A percentile compares a stretch with the other conserved stretches of the same genome.
phyloP scores from a whole-genome alignment of 2,329 filamentous ascomycete genomes.

The Proliferodiscus dingleyae region DNA sequence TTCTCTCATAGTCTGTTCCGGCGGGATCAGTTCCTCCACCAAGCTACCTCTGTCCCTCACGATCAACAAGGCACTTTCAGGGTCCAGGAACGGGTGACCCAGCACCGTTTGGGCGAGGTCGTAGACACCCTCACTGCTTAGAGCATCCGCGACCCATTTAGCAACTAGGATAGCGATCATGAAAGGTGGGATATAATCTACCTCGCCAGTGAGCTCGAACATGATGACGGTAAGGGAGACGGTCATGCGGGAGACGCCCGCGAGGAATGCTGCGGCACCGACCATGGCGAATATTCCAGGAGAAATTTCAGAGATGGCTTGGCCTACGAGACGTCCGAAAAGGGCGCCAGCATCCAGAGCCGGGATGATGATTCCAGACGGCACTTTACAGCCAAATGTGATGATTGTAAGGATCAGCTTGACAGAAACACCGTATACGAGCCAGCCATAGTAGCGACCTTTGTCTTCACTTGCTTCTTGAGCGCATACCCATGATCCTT shows the following conservation, averaged over 20 bases:
- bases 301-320: slow-evolving; percentile 37
- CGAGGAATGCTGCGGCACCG: slow-evolving; percentile 53
- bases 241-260: slow-evolving; percentile 54
- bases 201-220: slow-evolving; percentile 56
- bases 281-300: slow-evolving; percentile 59
- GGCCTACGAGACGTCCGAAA: slow-evolving; percentile 50
- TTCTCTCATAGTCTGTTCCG: slow-evolving; percentile 48
- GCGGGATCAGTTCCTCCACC: slow-evolving; percentile 47
- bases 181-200: slow-evolving; percentile 52
- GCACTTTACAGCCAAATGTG: slow-evolving; percentile 56
- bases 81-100: slow-evolving; percentile 53
- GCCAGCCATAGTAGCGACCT: slow-evolving; percentile 43
- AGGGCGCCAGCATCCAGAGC: slow-evolving; percentile 53
- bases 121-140: slow-evolving; percentile 50
- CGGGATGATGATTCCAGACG: slow-evolving; percentile 56
- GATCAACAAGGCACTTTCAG: slow-evolving; percentile 42
- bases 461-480: slow-evolving; percentile 40
- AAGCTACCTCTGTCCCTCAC: slow-evolving; percentile 36
- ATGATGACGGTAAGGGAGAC: slow-evolving; percentile 55
- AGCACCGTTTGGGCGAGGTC: slow-evolving; percentile 55
- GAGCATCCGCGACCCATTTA: slow-evolving; percentile 53
- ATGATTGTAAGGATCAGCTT: slow-evolving; percentile 53
- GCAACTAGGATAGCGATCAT: slow-evolving; percentile 56
- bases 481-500: slow-evolving; percentile 44
- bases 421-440: slow-evolving; percentile 47